These are phyloP conservation scores for Stemphylium beticola DNA, from an alignment of 2,329 filamentous ascomycete genomes.

Conservation along the genomic window DNA sequence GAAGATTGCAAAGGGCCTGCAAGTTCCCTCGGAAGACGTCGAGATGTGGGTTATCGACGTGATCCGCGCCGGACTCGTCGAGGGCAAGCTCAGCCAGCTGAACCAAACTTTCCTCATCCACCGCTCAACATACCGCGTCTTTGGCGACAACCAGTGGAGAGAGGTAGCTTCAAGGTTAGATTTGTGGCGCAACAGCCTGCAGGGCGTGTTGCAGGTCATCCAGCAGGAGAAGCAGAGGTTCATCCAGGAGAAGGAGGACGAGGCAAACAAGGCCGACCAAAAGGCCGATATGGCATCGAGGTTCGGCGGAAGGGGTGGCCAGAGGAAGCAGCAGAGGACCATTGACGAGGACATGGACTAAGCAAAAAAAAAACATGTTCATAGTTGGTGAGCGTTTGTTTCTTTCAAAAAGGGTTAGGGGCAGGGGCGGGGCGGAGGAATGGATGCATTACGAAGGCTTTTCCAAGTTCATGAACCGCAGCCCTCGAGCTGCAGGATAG, in stretches of 20 bases:
- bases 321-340: constrained; percentile 39
- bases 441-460: constrained; percentile 36
- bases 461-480: constrained; percentile 36
- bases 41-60: constrained; percentile 99
- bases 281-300: constrained; percentile 57
- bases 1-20: constrained; percentile 81
- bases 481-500: constrained; percentile 42
- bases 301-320: constrained; percentile 31
- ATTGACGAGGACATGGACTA: constrained; percentile 48
- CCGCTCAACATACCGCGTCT: constrained; percentile 94
- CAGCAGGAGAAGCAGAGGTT: constrained; percentile 82
- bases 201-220: constrained; percentile 78
- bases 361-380: constrained; percentile 13
- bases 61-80: constrained; percentile 91
- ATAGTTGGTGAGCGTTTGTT: constrained; percentile 17
- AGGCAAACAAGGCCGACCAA: constrained; percentile 72
- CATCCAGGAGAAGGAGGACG: constrained; percentile 77
- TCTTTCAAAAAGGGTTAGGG: constrained; percentile 30
- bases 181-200: constrained; percentile 85
- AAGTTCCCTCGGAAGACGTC: constrained; percentile 82
- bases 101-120: constrained; percentile 94
- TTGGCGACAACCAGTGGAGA: constrained; percentile 97
- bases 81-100: constrained; percentile 94
- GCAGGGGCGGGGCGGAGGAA: constrained; percentile 6
- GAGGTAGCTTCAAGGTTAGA: constrained; percentile 90